A percentile compares a stretch with the other conserved stretches of the same genome.
These are phyloP conservation scores for Syzygium aqueum DNA, from an alignment of 345 rosid species.

Conservation along the genomic window DNA sequence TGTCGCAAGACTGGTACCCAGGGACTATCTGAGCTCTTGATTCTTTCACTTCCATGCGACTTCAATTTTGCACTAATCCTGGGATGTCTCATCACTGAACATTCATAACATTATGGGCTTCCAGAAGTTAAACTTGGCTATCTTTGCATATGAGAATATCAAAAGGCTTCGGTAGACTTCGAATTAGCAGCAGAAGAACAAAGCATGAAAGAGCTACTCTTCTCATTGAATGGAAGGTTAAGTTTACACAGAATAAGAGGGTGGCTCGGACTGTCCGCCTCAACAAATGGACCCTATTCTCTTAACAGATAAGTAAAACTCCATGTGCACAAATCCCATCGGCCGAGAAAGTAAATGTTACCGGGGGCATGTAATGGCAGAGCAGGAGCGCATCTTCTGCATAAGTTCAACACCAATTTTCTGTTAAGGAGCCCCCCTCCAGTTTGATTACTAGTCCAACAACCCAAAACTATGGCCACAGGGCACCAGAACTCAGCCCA, in stretches of 20 bases:
- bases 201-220: background rate
- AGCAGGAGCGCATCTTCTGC: background rate
- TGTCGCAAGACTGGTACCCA: background rate
- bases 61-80: background rate
- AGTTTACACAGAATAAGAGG: background rate
- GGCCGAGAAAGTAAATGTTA: background rate
- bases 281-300: background rate
- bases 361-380: background rate
- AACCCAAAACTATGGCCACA: background rate
- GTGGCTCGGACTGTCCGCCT: background rate
- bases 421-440: background rate
- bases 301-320: background rate
- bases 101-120: background rate
- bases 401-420: background rate
- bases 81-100: background rate
- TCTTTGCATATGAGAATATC: background rate
- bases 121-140: background rate
- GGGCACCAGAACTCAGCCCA: conserved; percentile 5
- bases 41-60: background rate
- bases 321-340: background rate
- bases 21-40: background rate
- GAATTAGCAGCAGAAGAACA: background rate
- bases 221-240: background rate
- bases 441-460: background rate
- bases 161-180: background rate